phyloP scores from a whole-genome alignment of 2,329 filamentous ascomycete genomes.

The Pseudofabraea citricarpa region DNA sequence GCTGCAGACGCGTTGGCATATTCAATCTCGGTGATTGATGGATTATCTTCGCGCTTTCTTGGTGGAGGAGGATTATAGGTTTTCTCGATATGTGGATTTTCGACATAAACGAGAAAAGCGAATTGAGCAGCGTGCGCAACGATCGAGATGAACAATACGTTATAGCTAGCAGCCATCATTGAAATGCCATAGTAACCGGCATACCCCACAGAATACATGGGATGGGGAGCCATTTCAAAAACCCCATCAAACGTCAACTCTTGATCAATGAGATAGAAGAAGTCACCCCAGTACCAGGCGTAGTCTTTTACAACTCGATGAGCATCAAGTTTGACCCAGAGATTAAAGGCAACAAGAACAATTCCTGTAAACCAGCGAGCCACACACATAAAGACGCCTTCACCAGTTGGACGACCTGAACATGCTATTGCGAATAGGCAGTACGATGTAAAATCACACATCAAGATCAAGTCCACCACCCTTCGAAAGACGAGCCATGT shows the following conservation, averaged over 20 bases:
- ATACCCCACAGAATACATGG: slow-evolving; percentile 98
- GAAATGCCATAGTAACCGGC: slow-evolving; percentile 98
- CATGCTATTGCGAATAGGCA: slow-evolving; percentile 92
- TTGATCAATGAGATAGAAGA: slow-evolving; percentile 98
- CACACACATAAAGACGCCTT: slow-evolving; percentile 63
- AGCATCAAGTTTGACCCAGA: slow-evolving; percentile 98
- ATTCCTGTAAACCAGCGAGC: slow-evolving; percentile 78
- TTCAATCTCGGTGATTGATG: slow-evolving; percentile 27
- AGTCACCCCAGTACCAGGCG: slow-evolving; percentile 99
- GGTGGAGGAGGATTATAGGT: slow-evolving; percentile 90
- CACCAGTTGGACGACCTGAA: slow-evolving; percentile 67
- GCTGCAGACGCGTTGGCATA: slow-evolving; percentile 28
- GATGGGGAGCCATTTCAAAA: slow-evolving; percentile 97
- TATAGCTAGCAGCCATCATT: slow-evolving; percentile 96
- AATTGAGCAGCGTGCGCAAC: slow-evolving; percentile 92
- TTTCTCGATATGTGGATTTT: slow-evolving; percentile 97
- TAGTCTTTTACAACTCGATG: slow-evolving; percentile 98
- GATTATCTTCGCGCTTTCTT: slow-evolving; percentile 40
- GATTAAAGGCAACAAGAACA: slow-evolving; percentile 81
- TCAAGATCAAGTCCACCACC: slow-evolving; percentile 92
- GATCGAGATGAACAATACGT: slow-evolving; percentile 95
- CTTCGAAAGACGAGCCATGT: slow-evolving; percentile 96
- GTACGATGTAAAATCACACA: slow-evolving; percentile 98
- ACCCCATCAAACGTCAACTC: slow-evolving; percentile 97
- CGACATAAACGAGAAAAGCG: slow-evolving; percentile 83